phyloP scores from a whole-genome alignment of 208 protist species.

The Crithidia brevicula region DNA sequence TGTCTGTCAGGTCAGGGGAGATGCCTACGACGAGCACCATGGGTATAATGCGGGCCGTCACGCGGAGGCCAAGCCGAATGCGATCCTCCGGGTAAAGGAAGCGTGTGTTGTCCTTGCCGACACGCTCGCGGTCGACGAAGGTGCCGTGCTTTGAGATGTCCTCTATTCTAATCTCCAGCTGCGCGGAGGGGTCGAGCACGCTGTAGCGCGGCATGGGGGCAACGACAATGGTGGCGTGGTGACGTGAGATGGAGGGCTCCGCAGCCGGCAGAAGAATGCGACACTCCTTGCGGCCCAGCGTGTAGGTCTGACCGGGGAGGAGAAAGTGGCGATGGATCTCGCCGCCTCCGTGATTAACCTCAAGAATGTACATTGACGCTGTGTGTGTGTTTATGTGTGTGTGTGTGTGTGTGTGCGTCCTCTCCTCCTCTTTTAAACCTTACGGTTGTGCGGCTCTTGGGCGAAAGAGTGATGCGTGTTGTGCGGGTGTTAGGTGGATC shows the following conservation, averaged over 20 bases:
- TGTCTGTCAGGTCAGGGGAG: conserved; percentile 39
- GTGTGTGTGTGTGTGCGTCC: background rate
- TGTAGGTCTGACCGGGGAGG: conserved; percentile 62
- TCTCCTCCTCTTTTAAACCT: no score
- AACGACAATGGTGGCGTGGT: conserved; percentile 67
- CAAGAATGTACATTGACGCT: conserved; percentile 80
- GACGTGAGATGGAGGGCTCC: conserved; percentile 80
- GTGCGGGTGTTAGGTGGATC: no score
- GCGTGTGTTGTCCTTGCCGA: conserved; percentile 53
- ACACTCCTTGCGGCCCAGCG: conserved; percentile 74
- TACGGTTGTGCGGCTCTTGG: no score
- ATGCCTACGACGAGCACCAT: conserved; percentile 51
- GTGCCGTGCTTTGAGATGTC: conserved; percentile 82
- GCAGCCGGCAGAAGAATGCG: conserved; percentile 51
- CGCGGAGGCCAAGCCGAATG: conserved; percentile 66
- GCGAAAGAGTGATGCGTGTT: no score
- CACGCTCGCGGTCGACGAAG: conserved; percentile 66
- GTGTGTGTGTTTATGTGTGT: no score
- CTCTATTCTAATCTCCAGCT: conserved; percentile 41
- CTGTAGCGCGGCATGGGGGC: conserved; percentile 33
- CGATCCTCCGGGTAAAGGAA: conserved; percentile 66
- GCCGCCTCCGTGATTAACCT: conserved; percentile 67
- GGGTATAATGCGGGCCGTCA: conserved; percentile 59
- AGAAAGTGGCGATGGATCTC: conserved; percentile 71
- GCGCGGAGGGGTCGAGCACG: conserved; percentile 37